phyloP scores from a whole-genome alignment of 805 yeast genomes.

The Suhomyces canberraensis region DNA sequence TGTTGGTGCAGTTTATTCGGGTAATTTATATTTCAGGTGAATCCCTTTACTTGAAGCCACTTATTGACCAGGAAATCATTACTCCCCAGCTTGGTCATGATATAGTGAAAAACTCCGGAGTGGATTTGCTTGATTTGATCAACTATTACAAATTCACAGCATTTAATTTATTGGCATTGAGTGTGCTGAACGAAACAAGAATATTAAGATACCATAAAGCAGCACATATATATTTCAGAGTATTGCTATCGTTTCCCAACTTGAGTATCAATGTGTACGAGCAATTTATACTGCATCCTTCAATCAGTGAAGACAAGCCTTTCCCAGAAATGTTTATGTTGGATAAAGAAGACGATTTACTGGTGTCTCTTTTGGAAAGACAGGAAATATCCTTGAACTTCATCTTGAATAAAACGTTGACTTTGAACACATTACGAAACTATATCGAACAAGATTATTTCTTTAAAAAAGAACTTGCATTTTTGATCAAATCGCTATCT shows the following conservation, averaged over 20 bases:
- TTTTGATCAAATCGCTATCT: conserved; percentile 19
- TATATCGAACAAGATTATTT: conserved; percentile 11
- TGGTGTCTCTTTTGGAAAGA: conserved; percentile 15
- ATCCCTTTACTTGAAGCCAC: conserved; percentile 13
- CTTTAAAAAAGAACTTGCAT: conserved; percentile 16
- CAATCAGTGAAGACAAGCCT: conserved; percentile 2
- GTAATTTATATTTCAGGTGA: conserved; percentile 17
- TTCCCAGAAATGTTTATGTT: conserved; percentile 2
- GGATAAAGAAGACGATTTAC: conserved; percentile 4
- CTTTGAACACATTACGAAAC: conserved; percentile 15
- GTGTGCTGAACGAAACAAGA: conserved; percentile 7
- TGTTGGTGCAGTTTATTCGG: conserved; percentile 14
- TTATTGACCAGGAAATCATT: conserved; percentile 11
- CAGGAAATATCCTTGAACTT: conserved; percentile 31
- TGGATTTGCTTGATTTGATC: conserved; percentile 18
- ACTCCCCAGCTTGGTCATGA: conserved; percentile 22
- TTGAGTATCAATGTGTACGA: conserved; percentile 10
- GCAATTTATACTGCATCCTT: conserved; percentile 1
- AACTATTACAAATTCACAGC: conserved; percentile 27
- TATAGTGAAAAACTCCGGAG: conserved; percentile 10
- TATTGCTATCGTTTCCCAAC: conserved; percentile 22
- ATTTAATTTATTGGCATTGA: conserved; percentile 22
- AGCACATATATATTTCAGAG: conserved; percentile 25
- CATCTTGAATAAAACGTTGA: conserved; percentile 21
- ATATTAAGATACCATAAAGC: conserved; percentile 3